A percentile compares a stretch with the other conserved stretches of the same genome.
These are phyloP conservation scores for Starmerella etchellsii DNA, from an alignment of 805 yeast species.

Conservation along the genomic window DNA sequence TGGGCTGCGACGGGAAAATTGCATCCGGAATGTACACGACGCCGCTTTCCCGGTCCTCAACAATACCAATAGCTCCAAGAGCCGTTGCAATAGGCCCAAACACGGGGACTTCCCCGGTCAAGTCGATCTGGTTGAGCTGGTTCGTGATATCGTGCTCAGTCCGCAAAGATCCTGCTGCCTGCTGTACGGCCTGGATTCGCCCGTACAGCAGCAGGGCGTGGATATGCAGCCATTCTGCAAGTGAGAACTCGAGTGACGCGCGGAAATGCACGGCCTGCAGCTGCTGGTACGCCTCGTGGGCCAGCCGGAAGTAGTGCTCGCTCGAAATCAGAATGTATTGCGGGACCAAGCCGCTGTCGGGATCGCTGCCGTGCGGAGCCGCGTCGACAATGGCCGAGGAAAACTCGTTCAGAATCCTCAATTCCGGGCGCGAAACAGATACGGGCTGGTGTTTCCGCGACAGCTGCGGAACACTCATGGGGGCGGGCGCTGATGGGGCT, in stretches of 20 bases:
- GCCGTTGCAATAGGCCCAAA: conserved; percentile 11
- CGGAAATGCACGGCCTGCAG: conserved; percentile 13
- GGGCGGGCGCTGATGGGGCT: no score
- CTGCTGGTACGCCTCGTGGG: conserved; percentile 12
- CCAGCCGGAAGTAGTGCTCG: conserved; percentile 16
- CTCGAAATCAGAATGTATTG: conserved; percentile 7
- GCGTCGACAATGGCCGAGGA: no score
- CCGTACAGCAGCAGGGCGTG: conserved; percentile 16
- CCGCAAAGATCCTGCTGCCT: background rate
- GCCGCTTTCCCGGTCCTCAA: conserved; percentile 10
- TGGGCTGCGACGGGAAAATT: conserved; percentile 4
- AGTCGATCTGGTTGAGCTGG: conserved; percentile 10
- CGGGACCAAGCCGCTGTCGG: background rate
- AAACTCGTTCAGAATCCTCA: no score
- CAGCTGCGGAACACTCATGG: no score
- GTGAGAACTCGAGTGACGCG: conserved; percentile 13
- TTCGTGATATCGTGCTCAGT: background rate
- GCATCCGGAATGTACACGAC: conserved; percentile 14
- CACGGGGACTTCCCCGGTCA: conserved; percentile 5
- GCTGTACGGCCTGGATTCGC: conserved; percentile 7
- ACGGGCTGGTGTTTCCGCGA: no score
- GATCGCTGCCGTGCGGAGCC: no score
- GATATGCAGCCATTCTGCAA: conserved; percentile 17
- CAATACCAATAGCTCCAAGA: conserved; percentile 10
- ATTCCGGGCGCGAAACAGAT: no score